A percentile compares a stretch with the other conserved stretches of the same genome.
Evolutionary conservation across 1,139 yeast genomes (phyloP).

Genomic region (Tardiomyces digboiensis): DNA sequence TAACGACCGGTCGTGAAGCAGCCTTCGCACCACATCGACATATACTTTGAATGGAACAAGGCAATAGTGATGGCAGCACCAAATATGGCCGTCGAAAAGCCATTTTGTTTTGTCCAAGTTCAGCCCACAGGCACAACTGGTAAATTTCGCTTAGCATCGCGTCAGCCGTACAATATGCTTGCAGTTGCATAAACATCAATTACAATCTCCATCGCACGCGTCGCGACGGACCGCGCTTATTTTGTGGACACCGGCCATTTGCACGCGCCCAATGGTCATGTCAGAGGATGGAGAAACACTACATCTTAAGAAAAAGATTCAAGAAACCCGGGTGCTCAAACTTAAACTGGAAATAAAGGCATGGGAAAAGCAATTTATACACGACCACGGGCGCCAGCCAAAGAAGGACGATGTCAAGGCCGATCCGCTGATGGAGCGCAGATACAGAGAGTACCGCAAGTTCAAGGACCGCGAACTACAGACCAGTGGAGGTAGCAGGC

Average conservation of each 20-base stretch:
- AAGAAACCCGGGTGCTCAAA: neutral
- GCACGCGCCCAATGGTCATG: neutral
- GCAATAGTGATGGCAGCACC: no score
- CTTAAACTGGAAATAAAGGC: conserved; percentile 39
- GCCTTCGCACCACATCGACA: no score
- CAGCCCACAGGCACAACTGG: no score
- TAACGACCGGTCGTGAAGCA: no score
- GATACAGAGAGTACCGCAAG: conserved; percentile 37
- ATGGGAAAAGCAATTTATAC: conserved; percentile 51
- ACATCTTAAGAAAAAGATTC: neutral
- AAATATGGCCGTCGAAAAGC: no score
- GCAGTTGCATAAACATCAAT: no score
- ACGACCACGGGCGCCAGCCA: conserved; percentile 40
- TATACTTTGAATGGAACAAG: no score
- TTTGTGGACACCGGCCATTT: neutral
- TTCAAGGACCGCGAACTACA: conserved; percentile 16
- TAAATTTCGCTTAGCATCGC: no score
- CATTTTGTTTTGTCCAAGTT: no score
- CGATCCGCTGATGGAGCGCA: conserved; percentile 31
- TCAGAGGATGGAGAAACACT: neutral
- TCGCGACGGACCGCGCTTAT: no score
- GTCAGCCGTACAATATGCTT: no score
- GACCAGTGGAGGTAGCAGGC: conserved; percentile 1
- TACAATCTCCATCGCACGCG: no score
- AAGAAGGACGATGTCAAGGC: conserved; percentile 43